Conservation (phyloP, 306 rosid genomes). For the Vigna mungo region DNA sequence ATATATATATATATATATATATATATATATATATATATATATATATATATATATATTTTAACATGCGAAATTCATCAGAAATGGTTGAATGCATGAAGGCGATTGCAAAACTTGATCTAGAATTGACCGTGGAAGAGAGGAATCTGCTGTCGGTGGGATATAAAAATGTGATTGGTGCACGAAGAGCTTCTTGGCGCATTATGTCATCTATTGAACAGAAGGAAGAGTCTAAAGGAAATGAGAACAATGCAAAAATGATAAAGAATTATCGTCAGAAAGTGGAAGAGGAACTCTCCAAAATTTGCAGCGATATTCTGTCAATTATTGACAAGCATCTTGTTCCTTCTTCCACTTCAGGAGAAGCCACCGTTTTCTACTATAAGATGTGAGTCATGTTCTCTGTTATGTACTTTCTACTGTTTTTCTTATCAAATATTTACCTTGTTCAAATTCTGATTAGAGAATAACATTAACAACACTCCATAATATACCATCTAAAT, state of each 20-base stretch:
- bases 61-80: constrained; percentile 50
- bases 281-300: constrained; percentile 86
- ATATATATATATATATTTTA: not conserved
- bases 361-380: constrained; percentile 94
- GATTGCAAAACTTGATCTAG: constrained; percentile 86
- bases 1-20: too few species aligned
- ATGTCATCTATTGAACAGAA: constrained; percentile 97
- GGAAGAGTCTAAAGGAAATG: constrained; percentile 92
- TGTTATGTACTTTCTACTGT: not conserved
- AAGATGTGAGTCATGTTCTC: constrained; percentile 69
- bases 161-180: constrained; percentile 91
- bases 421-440: not conserved
- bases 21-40: too few species aligned
- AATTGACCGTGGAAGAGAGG: constrained; percentile 94
- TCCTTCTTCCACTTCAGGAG: constrained; percentile 78
- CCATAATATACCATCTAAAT: too few species aligned
- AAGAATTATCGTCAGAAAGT: constrained; percentile 83
- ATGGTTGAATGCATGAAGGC: constrained; percentile 93
- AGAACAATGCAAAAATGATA: constrained; percentile 73
- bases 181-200: constrained; percentile 96
- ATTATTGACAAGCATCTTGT: constrained; percentile 84
- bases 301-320: constrained; percentile 78
- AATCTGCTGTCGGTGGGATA: constrained; percentile 97
- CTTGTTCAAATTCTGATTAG: too few species aligned
- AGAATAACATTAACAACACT: too few species aligned